phyloP scores from a whole-genome alignment of 2,329 filamentous ascomycete genomes.

The Dactylellina sp. region DNA sequence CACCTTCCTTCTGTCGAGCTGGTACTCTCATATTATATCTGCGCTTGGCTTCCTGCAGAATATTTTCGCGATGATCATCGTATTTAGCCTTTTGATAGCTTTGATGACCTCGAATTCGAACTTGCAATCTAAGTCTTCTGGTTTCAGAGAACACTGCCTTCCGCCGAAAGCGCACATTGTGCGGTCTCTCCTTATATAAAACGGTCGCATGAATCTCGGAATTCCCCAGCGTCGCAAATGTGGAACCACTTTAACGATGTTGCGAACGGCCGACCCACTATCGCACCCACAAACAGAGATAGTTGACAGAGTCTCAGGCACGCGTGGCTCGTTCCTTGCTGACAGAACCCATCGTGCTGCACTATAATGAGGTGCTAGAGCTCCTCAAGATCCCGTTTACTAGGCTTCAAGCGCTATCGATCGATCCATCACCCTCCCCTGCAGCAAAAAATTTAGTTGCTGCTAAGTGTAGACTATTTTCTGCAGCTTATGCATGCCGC shows the following conservation, averaged over 20 bases:
- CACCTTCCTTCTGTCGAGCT: too few relatives aligned
- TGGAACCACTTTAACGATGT: background rate
- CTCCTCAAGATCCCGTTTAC: background rate
- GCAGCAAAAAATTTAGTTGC: conserved; percentile 16
- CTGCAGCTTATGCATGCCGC: conserved; percentile 42
- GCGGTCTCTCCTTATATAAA: background rate
- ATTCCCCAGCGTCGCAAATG: background rate
- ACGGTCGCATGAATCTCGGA: background rate
- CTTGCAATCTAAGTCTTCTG: background rate
- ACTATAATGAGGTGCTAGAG: background rate
- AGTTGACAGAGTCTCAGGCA: background rate
- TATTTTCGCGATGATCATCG: too few relatives aligned
- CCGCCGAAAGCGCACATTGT: background rate
- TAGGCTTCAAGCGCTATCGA: background rate
- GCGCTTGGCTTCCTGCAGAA: too few relatives aligned
- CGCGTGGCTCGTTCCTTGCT: background rate
- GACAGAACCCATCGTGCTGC: background rate
- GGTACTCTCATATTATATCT: too few relatives aligned
- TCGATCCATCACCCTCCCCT: background rate
- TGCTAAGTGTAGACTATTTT: conserved; percentile 40
- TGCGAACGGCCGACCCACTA: background rate
- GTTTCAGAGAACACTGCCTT: conserved; percentile 19
- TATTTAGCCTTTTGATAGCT: too few relatives aligned
- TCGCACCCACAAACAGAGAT: background rate
- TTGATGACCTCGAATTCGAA: too few relatives aligned